phyloP scores from a whole-genome alignment of 352 stramenopile species.

The Pythium brassicae region DNA sequence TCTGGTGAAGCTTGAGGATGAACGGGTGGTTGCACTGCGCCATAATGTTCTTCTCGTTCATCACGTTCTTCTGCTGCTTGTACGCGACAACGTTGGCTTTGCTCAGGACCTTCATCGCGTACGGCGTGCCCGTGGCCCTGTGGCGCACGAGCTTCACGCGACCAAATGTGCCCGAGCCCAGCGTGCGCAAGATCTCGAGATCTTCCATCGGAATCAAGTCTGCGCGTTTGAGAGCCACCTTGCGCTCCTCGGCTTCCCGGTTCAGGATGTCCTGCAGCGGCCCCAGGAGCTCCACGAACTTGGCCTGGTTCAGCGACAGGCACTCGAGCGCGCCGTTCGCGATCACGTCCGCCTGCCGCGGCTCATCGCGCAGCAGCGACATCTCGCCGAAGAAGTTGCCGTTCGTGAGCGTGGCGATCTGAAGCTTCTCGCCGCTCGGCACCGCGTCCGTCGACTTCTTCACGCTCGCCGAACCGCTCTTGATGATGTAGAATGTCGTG shows the following conservation, averaged over 20 bases:
- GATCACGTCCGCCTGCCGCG: constrained; percentile 61
- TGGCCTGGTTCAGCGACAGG: constrained; percentile 80
- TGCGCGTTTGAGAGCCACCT: constrained; percentile 22
- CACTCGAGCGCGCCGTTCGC: constrained; percentile 79
- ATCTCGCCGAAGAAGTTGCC: constrained; percentile 68
- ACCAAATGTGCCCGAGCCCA: constrained; percentile 85
- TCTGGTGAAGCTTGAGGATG: constrained; percentile 88
- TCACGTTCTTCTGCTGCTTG: constrained; percentile 69
- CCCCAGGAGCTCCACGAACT: constrained; percentile 84
- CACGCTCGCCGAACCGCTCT: constrained; percentile 56
- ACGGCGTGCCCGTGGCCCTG: constrained; percentile 55
- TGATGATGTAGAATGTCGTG: constrained; percentile 81
- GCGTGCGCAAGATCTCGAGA: constrained; percentile 69
- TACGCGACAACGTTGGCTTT: constrained; percentile 84
- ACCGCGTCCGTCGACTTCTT: constrained; percentile 31
- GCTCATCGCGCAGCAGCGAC: constrained; percentile 59
- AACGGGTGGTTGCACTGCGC: constrained; percentile 86
- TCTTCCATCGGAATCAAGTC: constrained; percentile 49
- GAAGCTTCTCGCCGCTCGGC: constrained; percentile 13
- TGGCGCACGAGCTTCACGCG: constrained; percentile 87
- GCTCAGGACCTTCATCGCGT: constrained; percentile 91
- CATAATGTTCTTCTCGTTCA: constrained; percentile 91
- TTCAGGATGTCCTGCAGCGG: constrained; percentile 71
- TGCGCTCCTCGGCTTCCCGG: constrained; percentile 57
- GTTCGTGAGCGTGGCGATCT: constrained; percentile 52